These are phyloP conservation scores for Herpetomonas samuelpessoai DNA, from an alignment of 208 protist genomes.

Conservation along the genomic window DNA sequence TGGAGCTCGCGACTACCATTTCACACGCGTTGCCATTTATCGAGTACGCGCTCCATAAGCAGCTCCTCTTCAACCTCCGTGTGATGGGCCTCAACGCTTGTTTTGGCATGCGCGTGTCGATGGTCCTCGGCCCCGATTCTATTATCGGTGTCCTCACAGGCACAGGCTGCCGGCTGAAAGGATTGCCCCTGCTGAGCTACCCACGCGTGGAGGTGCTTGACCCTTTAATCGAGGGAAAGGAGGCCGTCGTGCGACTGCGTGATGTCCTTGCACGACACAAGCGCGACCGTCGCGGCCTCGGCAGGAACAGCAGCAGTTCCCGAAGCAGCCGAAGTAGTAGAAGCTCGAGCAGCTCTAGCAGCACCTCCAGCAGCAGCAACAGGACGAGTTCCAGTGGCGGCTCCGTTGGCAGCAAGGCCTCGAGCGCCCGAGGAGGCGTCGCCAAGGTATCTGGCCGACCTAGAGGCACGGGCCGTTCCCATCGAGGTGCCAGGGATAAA, in stretches of 20 bases:
- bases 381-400: background rate
- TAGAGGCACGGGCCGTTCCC: background rate
- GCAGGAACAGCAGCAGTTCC: slow-evolving; percentile 7
- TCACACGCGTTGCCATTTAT: slow-evolving; percentile 88
- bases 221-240: slow-evolving; percentile 42
- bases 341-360: slow-evolving; percentile 20
- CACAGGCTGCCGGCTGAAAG: slow-evolving; percentile 72
- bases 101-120: slow-evolving; percentile 76
- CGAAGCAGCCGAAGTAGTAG: slow-evolving; percentile 11
- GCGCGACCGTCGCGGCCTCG: slow-evolving; percentile 3
- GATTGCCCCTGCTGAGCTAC: slow-evolving; percentile 57
- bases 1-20: slow-evolving; percentile 73
- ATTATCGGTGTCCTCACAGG: slow-evolving; percentile 81
- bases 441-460: background rate
- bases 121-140: slow-evolving; percentile 60
- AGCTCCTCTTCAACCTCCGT: slow-evolving; percentile 86
- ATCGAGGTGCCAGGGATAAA: no score
- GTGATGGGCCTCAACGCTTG: slow-evolving; percentile 82
- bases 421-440: background rate
- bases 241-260: slow-evolving; percentile 64
- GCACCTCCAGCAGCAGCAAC: background rate
- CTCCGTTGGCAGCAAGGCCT: no score
- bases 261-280: slow-evolving; percentile 49
- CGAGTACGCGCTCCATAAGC: slow-evolving; percentile 88
- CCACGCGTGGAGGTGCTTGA: slow-evolving; percentile 72